Percentiles rank a stretch among this genome's conserved stretches.
These are phyloP conservation scores for Suillus decipiens DNA, from an alignment of 768 basidiomycete species.

Conservation along the genomic window DNA sequence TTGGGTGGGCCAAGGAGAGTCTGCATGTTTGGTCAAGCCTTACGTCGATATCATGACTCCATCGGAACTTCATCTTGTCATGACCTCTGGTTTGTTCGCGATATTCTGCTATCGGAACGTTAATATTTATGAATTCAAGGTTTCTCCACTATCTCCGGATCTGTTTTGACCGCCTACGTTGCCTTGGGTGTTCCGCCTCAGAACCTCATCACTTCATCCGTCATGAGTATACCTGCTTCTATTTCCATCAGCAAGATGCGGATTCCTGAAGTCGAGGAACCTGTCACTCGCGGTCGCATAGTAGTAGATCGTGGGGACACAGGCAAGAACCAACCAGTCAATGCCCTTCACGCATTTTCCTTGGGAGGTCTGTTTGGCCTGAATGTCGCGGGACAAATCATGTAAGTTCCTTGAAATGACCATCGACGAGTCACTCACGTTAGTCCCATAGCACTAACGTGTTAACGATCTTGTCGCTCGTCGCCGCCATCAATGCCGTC, in stretches of 20 bases:
- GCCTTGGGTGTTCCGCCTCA: slow-evolving; percentile 72
- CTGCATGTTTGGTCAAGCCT: slow-evolving; percentile 81
- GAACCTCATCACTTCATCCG: slow-evolving; percentile 84
- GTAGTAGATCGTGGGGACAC: slow-evolving; percentile 76
- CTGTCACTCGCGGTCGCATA: slow-evolving; percentile 80
- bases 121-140: slow-evolving; percentile 32
- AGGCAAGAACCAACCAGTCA: slow-evolving; percentile 58
- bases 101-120: background rate
- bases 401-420: slow-evolving; percentile 46
- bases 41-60: slow-evolving; percentile 85
- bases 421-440: slow-evolving; percentile 14
- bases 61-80: slow-evolving; percentile 82
- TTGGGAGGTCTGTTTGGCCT: slow-evolving; percentile 84
- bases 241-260: slow-evolving; percentile 92
- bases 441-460: slow-evolving; percentile 64
- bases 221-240: slow-evolving; percentile 95
- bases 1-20: slow-evolving; percentile 93
- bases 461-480: slow-evolving; percentile 79
- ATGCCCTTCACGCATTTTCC: slow-evolving; percentile 88
- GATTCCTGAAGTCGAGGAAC: slow-evolving; percentile 80
- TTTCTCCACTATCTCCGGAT: slow-evolving; percentile 92
- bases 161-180: slow-evolving; percentile 86
- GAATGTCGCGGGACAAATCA: slow-evolving; percentile 83
- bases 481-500: slow-evolving; percentile 80
- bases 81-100: slow-evolving; percentile 69